Conservation (phyloP, 2,329 filamentous ascomycete genomes). For the Ramularia endophylla region DNA sequence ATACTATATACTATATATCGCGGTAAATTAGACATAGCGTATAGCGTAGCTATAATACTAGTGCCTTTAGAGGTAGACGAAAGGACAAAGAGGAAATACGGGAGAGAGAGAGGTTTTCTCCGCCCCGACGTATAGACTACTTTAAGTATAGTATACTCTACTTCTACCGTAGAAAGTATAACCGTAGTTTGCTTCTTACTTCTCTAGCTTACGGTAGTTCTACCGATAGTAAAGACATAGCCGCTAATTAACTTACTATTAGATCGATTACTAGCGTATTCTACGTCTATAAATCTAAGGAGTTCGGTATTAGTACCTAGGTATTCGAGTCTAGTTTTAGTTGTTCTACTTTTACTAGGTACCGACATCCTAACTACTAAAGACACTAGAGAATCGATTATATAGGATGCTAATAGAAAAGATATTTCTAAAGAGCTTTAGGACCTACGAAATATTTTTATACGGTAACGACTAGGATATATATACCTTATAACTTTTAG, state of each 20-base stretch:
- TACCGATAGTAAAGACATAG: constrained; percentile 1
- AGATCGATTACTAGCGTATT: neutral
- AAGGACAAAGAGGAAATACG: too few species aligned
- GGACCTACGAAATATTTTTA: too few species aligned
- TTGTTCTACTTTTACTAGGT: neutral
- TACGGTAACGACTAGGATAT: neutral
- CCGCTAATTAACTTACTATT: neutral
- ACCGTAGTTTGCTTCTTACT: constrained; percentile 4
- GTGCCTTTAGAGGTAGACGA: too few species aligned
- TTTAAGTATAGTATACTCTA: constrained; percentile 1
- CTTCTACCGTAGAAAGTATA: neutral
- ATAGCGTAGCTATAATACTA: too few species aligned
- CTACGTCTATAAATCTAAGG: constrained; percentile 2
- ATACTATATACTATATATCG: too few species aligned
- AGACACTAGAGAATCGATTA: neutral
- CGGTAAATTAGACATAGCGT: too few species aligned
- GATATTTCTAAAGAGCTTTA: too few species aligned
- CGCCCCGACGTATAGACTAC: too few species aligned
- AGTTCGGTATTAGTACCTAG: neutral
- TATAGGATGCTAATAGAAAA: too few species aligned
- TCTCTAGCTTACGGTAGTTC: constrained; percentile 1
- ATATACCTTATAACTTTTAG: neutral
- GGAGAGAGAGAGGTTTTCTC: too few species aligned
- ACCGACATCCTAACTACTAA: neutral
- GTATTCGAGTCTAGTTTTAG: neutral